A percentile compares a stretch with the other conserved stretches of the same genome.
Evolutionary conservation across 2,329 filamentous ascomycete species (phyloP).

Genomic region (Cercospora brassicicola): DNA sequence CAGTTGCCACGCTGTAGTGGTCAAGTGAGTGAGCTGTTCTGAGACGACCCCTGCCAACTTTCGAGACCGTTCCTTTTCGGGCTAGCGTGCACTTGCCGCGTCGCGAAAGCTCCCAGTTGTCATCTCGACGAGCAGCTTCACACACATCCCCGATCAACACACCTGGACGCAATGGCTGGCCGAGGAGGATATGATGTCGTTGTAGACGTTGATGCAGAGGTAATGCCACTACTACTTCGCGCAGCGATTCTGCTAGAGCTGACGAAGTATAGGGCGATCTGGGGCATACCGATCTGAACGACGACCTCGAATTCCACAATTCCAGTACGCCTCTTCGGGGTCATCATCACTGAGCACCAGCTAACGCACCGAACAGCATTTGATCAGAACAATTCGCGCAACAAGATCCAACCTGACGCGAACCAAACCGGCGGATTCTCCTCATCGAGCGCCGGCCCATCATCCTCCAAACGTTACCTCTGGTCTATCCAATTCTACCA

Average conservation of each 20-base stretch:
- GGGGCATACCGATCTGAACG: constrained; percentile 95
- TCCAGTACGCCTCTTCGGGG: constrained; percentile 59
- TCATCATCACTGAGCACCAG: background rate
- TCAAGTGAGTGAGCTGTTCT: background rate
- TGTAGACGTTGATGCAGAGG: constrained; percentile 95
- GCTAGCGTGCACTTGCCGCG: constrained; percentile 2
- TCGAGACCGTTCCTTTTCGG: background rate
- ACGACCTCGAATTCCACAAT: constrained; percentile 98
- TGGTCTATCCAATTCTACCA: constrained; percentile 94
- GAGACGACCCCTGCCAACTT: background rate
- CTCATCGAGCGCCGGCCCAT: constrained; percentile 27
- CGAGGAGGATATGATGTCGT: constrained; percentile 89
- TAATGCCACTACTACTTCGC: constrained; percentile 42
- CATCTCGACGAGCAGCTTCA: background rate
- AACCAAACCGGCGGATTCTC: constrained; percentile 32
- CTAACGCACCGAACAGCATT: constrained; percentile 30
- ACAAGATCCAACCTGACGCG: constrained; percentile 50
- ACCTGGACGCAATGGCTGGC: constrained; percentile 47
- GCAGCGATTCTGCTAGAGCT: constrained; percentile 10
- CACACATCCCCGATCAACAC: background rate
- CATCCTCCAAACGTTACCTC: constrained; percentile 71
- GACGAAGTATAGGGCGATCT: constrained; percentile 73
- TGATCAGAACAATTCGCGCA: constrained; percentile 44
- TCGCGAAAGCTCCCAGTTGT: constrained; percentile 8
- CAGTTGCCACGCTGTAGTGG: background rate